Conservation (phyloP, 306 rosid genomes). For the Sophora flavescens region DNA sequence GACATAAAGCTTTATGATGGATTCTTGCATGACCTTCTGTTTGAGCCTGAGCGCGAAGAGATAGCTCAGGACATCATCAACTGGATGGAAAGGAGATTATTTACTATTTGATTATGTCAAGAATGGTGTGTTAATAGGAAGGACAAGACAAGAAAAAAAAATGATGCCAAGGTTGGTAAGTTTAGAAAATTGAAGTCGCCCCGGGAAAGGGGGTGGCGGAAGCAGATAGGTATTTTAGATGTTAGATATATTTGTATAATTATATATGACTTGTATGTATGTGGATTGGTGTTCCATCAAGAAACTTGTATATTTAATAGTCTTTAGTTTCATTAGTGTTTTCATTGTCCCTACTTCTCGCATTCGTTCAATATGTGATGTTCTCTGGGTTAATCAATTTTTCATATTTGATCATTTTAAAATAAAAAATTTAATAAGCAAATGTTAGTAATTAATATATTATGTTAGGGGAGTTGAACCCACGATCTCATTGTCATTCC, state of each 20-base stretch:
- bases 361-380: slow-evolving; percentile 8
- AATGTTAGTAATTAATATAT: too few species aligned
- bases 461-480: too few species aligned
- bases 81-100: slow-evolving; percentile 86
- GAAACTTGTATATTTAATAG: slow-evolving; percentile 37
- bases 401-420: neutral
- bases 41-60: slow-evolving; percentile 94
- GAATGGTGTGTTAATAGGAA: neutral
- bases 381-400: neutral
- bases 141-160: neutral
- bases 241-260: neutral
- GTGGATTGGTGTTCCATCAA: slow-evolving; percentile 20
- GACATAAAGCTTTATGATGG: slow-evolving; percentile 95
- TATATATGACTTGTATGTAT: neutral
- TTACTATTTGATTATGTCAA: slow-evolving; percentile 41
- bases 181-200: slow-evolving; percentile 41
- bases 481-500: too few species aligned
- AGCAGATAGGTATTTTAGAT: slow-evolving; percentile 48
- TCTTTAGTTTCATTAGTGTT: neutral
- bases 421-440: too few species aligned
- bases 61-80: slow-evolving; percentile 80
- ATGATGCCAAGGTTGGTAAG: slow-evolving; percentile 30
- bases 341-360: neutral
- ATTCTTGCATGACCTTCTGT: slow-evolving; percentile 90
- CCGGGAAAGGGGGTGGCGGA: slow-evolving; percentile 41